Evolutionary conservation across 1,139 yeast species (phyloP).

Genomic region (Blastobotrys elegans): DNA sequence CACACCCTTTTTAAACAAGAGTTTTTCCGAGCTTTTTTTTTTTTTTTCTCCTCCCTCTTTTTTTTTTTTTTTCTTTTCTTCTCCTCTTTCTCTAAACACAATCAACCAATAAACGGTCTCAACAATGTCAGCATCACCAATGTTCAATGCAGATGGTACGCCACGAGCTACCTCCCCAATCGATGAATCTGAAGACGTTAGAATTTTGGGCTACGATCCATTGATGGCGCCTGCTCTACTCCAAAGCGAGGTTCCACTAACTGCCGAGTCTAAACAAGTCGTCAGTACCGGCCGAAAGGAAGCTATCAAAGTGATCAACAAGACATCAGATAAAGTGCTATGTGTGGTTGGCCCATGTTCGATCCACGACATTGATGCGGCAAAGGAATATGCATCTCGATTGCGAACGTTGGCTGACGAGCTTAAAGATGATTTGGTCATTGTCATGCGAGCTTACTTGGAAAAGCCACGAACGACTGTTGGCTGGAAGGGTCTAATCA

Average conservation of each 20-base stretch:
- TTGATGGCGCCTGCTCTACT: slow-evolving; percentile 82
- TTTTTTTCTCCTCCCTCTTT: background rate
- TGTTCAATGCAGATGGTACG: slow-evolving; percentile 40
- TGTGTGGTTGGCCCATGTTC: slow-evolving; percentile 95
- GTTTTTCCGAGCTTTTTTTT: background rate
- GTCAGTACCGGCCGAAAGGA: slow-evolving; percentile 76
- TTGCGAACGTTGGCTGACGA: slow-evolving; percentile 64
- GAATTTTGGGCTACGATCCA: slow-evolving; percentile 89
- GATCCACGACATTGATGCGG: slow-evolving; percentile 85
- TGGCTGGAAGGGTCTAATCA: slow-evolving; percentile 98
- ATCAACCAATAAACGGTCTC: too few species aligned
- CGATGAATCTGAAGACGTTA: slow-evolving; percentile 79
- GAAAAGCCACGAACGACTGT: slow-evolving; percentile 99
- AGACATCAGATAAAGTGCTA: slow-evolving; percentile 73
- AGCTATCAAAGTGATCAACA: slow-evolving; percentile 64
- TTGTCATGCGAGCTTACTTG: slow-evolving; percentile 94
- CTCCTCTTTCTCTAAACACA: background rate
- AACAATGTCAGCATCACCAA: slow-evolving; percentile 33
- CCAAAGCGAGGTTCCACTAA: slow-evolving; percentile 72
- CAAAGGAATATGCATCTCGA: slow-evolving; percentile 77
- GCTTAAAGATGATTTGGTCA: slow-evolving; percentile 66
- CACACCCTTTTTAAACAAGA: background rate
- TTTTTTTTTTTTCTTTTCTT: background rate
- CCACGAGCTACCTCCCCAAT: slow-evolving; percentile 31
- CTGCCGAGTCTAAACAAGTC: slow-evolving; percentile 54